Conservation (phyloP, 2,329 filamentous ascomycete species). For the Aureobasidium uvarum region DNA sequence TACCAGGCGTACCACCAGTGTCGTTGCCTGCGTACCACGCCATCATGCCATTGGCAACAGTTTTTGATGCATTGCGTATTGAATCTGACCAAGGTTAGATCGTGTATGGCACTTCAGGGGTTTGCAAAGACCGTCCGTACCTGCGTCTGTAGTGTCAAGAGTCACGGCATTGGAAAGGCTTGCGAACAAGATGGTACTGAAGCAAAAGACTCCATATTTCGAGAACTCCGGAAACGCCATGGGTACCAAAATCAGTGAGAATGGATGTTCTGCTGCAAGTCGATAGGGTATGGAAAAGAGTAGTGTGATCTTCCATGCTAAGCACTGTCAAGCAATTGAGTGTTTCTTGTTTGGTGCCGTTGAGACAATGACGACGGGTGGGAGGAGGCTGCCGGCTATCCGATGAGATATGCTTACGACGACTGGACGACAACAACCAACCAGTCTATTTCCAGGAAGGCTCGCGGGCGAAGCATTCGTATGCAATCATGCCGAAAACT, state of each 20-base stretch:
- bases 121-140: background rate
- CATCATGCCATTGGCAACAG: conserved; percentile 38
- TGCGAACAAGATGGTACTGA: background rate
- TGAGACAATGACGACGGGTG: conserved; percentile 14
- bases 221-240: background rate
- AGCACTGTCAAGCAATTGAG: conserved; percentile 11
- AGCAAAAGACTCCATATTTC: background rate
- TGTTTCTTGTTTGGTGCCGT: conserved; percentile 11
- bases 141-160: conserved; percentile 10
- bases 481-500: background rate
- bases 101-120: background rate
- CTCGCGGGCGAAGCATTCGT: background rate
- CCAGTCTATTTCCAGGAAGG: background rate
- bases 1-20: conserved; percentile 32
- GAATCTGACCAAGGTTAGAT: conserved; percentile 31
- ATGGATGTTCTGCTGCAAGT: background rate
- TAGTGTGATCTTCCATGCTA: background rate
- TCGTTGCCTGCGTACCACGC: conserved; percentile 39
- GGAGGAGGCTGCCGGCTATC: conserved; percentile 4
- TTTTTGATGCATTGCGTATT: conserved; percentile 37
- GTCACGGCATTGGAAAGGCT: conserved; percentile 1
- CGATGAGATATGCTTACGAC: conserved; percentile 19
- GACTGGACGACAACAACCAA: background rate
- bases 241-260: background rate
- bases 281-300: background rate